These are phyloP conservation scores for Suhomyces faveliae DNA, from an alignment of 805 yeast genomes.

Conservation along the genomic window DNA sequence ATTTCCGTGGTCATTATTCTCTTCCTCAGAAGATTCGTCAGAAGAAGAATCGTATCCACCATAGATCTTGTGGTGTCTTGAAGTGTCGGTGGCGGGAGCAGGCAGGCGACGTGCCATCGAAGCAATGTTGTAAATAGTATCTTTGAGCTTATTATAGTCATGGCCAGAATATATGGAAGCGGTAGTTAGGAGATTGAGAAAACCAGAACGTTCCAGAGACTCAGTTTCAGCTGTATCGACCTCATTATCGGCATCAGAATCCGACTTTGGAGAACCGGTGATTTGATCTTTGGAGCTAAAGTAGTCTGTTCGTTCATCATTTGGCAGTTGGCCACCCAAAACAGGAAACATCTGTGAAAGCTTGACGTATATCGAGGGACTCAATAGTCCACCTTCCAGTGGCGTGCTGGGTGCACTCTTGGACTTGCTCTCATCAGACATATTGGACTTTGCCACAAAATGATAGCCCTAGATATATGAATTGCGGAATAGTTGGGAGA, in stretches of 20 bases:
- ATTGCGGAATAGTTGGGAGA: neutral
- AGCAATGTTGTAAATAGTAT: neutral
- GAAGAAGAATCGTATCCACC: constrained; percentile 1
- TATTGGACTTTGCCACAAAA: neutral
- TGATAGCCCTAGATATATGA: neutral
- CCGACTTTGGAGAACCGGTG: neutral
- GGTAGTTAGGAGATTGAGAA: constrained; percentile 30
- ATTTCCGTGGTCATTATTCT: neutral
- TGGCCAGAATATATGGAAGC: constrained; percentile 29
- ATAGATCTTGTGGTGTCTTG: constrained; percentile 1
- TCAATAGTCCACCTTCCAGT: neutral
- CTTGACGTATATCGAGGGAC: constrained; percentile 6
- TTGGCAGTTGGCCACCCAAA: neutral
- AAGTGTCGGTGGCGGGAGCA: neutral
- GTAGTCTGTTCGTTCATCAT: neutral
- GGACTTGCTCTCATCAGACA: neutral
- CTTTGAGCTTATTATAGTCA: constrained; percentile 3
- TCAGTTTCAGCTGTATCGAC: constrained; percentile 28
- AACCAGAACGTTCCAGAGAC: constrained; percentile 23
- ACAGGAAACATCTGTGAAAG: constrained; percentile 3
- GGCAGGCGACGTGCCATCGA: neutral
- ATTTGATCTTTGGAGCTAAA: neutral
- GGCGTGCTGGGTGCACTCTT: neutral
- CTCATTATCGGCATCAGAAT: constrained; percentile 19
- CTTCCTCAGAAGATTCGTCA: neutral